Base-by-base conservation (phyloP, 2,329 filamentous ascomycete genomes). In the Fusarium drepaniforme region DNA sequence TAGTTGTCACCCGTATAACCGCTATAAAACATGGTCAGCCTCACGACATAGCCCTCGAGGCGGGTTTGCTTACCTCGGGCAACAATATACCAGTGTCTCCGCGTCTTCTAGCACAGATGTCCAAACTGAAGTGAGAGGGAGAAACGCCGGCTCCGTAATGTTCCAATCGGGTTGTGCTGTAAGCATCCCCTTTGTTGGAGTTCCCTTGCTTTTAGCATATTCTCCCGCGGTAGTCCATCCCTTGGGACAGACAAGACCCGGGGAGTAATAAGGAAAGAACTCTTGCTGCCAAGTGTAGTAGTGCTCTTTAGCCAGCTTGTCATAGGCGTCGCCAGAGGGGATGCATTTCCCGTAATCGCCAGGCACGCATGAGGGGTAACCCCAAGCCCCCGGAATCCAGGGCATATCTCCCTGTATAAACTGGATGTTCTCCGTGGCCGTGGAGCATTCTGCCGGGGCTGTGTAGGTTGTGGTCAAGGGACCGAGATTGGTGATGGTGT, bases 401-500 rank as follows among this genome's bases (percentile, higher is more conserved):
- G 56, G 56, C 2, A 12, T 2, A 18, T 25, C 13, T 28, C 12
- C 25, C 8, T 11, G 33, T 15, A 16, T n/a, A 16, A 61, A 61
- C 25, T 30, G 15, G 18, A 61, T 46, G 12, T 46, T 30, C 9
- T 25, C 25, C 3, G 59, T 44, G 7, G 28, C 59, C 15, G 38
- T 61, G 1, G 59, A 13, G 3, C 59, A 61, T 46, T 40, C 40
- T 33, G 25, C 12, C 7, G 59, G 59, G 59, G 40, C 59, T 1
- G 59, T 61, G 40, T 61, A 46, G n/a, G 59, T 61, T 46, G 40
- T 46, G 16, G 59, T 61, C 38, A 61, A 21, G 3, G 59, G 59
- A 8, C 59, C 59, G 16, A 61, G 38, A 15, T 61, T 61, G 25
- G 38, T 44, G 40, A 61, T 44, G 59, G 59, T 61, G 59, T 35